Conservation (phyloP, 768 basidiomycete species). For the Tricholoma bakamatsutake region DNA sequence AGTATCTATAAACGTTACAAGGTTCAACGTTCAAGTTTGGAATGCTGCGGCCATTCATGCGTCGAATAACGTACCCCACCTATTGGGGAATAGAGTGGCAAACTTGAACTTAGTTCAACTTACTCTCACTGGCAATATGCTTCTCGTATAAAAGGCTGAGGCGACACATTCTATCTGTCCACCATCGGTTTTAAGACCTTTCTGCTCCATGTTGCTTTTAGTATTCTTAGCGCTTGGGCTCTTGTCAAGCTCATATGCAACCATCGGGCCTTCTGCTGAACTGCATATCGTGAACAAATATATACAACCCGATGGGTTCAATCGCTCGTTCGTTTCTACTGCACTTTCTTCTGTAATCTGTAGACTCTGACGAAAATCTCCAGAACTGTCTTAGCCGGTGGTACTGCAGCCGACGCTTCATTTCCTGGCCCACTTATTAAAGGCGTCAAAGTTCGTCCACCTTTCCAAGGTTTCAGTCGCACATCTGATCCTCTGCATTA, state of each 20-base stretch:
- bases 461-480: neutral
- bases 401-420: slow-evolving; percentile 5
- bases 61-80: too few relatives aligned
- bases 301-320: slow-evolving; percentile 47
- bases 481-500: neutral
- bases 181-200: too few relatives aligned
- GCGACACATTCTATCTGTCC: too few relatives aligned
- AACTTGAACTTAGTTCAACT: too few relatives aligned
- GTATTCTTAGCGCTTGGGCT: too few relatives aligned
- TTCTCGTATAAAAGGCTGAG: too few relatives aligned
- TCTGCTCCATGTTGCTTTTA: too few relatives aligned
- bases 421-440: slow-evolving; percentile 26
- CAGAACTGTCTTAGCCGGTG: slow-evolving; percentile 21
- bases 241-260: slow-evolving; percentile 11
- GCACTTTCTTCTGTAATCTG: neutral
- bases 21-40: too few relatives aligned
- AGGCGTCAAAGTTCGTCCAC: slow-evolving; percentile 20
- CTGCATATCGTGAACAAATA: slow-evolving; percentile 35
- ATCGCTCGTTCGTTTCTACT: slow-evolving; percentile 28
- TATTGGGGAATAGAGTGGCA: too few relatives aligned
- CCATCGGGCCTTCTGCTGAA: slow-evolving; percentile 24
- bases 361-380: neutral
- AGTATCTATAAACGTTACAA: too few relatives aligned
- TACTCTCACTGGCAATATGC: too few relatives aligned
- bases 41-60: too few relatives aligned